Base-by-base conservation (phyloP, 2,329 filamentous ascomycete species). In the Alternaria brassicae region DNA sequence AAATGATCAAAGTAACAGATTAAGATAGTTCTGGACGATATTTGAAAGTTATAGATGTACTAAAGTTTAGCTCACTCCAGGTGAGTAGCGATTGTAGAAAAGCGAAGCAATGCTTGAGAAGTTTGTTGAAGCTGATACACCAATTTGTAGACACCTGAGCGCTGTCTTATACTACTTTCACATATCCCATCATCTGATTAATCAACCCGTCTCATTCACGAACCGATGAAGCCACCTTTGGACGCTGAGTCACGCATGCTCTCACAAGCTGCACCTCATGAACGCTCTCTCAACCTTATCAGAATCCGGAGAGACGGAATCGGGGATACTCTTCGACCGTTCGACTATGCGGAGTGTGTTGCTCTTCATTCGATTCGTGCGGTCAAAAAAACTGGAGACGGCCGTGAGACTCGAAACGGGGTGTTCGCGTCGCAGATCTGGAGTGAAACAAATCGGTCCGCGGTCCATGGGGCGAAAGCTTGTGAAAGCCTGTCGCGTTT, bases 401-500 rank as follows among this genome's bases (percentile, higher is more conserved):
- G 49, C 40, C 40, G 49, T 58, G 49, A 58, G 50, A 53, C 49
- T 40, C 23, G 34, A 58, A 58, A 52, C 49, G 49, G 41, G 40
- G n/a, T 50, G 45, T 53, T 58, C 40, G 55, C 34, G 55, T 58
- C 40, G 32, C 55, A 58, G 36, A 30, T 53, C 32, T 32, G 49
- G 40, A 36, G 32, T 23, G 40, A 58, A 58, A 58, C 55, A 47
- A 58, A 53, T 53, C 49, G 55, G 55, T 34, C 55, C 40, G 55
- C 17, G 12, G 12, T 17, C 9, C 36, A 34, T 8, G 28, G 19
- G 2, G 44, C 44, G 2, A 21, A 30, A 48, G 55, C 55, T 58
- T 58, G 12, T 36, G 12, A 12, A 53, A 53, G 55, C 55, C 53
- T 58, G 49, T 48, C 19, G 25, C 13, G 15, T 19, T 34, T 23